Evolutionary conservation across 192 early-diverging fungal species (phyloP), one percentile per base, ranked within the genome.

Genomic region (Martensiomyces pterosporus): DNA sequence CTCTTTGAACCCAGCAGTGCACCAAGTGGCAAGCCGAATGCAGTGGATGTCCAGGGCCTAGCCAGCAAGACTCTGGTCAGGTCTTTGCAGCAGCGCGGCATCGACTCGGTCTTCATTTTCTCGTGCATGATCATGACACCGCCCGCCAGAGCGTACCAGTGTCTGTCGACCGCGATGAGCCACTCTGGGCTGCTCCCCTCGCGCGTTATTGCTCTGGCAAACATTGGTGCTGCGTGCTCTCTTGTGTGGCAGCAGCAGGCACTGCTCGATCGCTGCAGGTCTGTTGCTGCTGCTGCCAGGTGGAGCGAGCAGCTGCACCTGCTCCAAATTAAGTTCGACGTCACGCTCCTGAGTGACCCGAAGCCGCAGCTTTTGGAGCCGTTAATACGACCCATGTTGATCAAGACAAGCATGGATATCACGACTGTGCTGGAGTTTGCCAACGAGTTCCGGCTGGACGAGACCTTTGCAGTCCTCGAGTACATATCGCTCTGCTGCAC

Each of bases 271-370:
- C 66, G 64, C 27, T 85, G 85, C 48, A 54, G 72, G 35, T 43
- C 78, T 2, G 59, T 83, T 13, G 81, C 79, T 1, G 72, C 73
- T 0, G 75, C 84, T n/a, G 78, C 85, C 8, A 55, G 72, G 23
- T 88, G 86, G 86, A 79, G 75, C 61, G 71, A 80, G 26, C 83
- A 87, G 49, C 49, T 87, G 34, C 61, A 72, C 47, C 60, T 85
- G 16, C 44, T 86, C 48, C 68, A 75, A 17, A 77, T 88, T 19
- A 56, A 60, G 15, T 85, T 85, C 56, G 82, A 87, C 22, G 63
- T 74, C 2, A 57, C 75, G 19, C 61, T 49, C 32, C 79, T 82
- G 39, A 69, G 51, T 21, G 57, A 70, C n/a, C 55, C 70, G 12
- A 64, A 57, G 18, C 58, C 55, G 2, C 77, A 78, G 45, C 73